Percentiles rank a stretch among this genome's conserved stretches.
These are phyloP conservation scores for Gigaspora rosea DNA, from an alignment of 192 early-diverging fungal genomes.

Conservation along the genomic window DNA sequence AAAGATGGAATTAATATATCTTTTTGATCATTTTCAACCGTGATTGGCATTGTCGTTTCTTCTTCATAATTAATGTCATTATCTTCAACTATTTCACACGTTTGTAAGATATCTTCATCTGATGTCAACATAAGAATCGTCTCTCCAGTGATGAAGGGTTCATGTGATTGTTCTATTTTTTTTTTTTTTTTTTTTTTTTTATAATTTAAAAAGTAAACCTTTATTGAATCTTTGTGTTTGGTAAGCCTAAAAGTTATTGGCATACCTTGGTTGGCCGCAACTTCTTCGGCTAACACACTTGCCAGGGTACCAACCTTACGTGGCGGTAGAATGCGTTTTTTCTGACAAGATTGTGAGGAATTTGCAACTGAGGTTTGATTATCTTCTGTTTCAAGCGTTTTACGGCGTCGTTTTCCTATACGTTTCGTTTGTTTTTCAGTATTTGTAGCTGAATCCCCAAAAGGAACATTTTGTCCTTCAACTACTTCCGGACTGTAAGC, in stretches of 20 bases:
- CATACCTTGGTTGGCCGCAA: constrained; percentile 5
- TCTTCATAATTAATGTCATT: background rate
- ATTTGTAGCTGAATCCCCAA: no score
- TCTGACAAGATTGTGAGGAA: background rate
- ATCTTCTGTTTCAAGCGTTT: no score
- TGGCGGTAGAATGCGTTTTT: constrained; percentile 6
- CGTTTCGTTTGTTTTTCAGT: no score
- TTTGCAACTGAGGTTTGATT: background rate
- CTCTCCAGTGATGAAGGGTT: background rate
- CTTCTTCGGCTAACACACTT: constrained; percentile 4
- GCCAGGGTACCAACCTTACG: constrained; percentile 20
- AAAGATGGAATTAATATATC: constrained; percentile 14
- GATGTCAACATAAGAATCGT: background rate
- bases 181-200: no score
- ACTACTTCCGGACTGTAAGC: no score
- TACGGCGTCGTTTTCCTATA: no score
- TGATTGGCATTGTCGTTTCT: background rate
- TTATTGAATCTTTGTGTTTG: no score
- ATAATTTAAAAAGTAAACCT: no score
- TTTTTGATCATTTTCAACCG: background rate
- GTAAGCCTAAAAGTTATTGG: no score
- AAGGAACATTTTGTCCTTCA: no score
- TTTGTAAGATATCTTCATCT: constrained; percentile 2
- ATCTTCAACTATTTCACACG: constrained; percentile 11
- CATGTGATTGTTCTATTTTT: no score